A percentile compares a stretch with the other conserved stretches of the same genome.
phyloP scores from a whole-genome alignment of 176 grass and related monocot species.

The Eragrostis nindensis region DNA sequence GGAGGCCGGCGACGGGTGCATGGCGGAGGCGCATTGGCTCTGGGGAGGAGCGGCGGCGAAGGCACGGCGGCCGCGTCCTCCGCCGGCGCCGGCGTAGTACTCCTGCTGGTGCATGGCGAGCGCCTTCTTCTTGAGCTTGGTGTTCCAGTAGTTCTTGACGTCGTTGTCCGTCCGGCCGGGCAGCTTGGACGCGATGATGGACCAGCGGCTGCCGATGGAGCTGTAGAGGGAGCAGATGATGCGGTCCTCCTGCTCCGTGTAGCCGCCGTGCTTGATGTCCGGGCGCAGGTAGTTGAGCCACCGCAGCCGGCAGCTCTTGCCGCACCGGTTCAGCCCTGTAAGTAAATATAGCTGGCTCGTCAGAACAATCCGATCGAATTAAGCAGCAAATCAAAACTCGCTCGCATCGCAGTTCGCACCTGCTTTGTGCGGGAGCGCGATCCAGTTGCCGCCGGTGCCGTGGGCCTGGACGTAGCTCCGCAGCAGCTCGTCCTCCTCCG shows the following conservation, averaged over 20 bases:
- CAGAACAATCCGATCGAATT: too few relatives aligned
- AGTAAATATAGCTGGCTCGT: too few relatives aligned
- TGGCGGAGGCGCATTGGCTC: slow-evolving; percentile 36
- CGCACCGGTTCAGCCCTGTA: slow-evolving; percentile 91
- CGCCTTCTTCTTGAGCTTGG: slow-evolving; percentile 94
- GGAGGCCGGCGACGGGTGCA: slow-evolving; percentile 52
- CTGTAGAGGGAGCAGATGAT: slow-evolving; percentile 71
- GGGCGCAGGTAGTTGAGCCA: slow-evolving; percentile 96
- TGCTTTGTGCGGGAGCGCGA: slow-evolving; percentile 94
- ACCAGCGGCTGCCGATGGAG: slow-evolving; percentile 94
- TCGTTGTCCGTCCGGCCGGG: slow-evolving; percentile 92
- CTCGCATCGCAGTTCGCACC: slow-evolving; percentile 34
- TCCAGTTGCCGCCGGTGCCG: slow-evolving; percentile 86
- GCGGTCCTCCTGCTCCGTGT: slow-evolving; percentile 84
- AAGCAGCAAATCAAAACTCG: too few relatives aligned
- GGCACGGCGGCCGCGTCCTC: neutral
- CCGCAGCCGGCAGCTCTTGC: slow-evolving; percentile 92
- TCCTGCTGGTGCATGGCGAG: slow-evolving; percentile 39
- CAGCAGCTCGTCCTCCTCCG: slow-evolving; percentile 86
- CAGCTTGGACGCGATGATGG: slow-evolving; percentile 87
- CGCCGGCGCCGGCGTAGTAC: neutral
- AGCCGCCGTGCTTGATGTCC: slow-evolving; percentile 92
- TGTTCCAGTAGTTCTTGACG: slow-evolving; percentile 99
- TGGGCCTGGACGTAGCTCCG: slow-evolving; percentile 65
- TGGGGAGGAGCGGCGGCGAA: neutral